Conservation (phyloP, 1,284 basidiomycete genomes). For the Rhodotorula mucilaginosa region DNA sequence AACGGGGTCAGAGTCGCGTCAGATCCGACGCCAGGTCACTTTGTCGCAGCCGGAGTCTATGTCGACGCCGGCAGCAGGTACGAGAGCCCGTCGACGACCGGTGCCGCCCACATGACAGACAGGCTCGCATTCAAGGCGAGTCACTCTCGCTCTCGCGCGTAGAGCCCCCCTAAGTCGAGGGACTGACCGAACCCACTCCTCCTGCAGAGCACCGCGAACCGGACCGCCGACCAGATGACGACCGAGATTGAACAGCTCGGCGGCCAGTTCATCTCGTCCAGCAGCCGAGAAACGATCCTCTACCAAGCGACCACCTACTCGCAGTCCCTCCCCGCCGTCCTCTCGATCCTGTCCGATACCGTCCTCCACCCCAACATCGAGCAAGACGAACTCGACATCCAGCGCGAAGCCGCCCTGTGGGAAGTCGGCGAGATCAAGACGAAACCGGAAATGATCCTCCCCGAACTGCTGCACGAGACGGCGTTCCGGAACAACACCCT, state of each 20-base stretch:
- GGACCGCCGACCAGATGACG: slow-evolving; percentile 69
- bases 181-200: neutral
- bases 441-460: slow-evolving; percentile 94
- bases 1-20: slow-evolving; percentile 92
- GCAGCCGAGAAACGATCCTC: slow-evolving; percentile 92
- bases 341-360: slow-evolving; percentile 89
- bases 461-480: slow-evolving; percentile 82
- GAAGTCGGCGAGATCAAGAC: slow-evolving; percentile 83
- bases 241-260: slow-evolving; percentile 79
- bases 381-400: slow-evolving; percentile 74
- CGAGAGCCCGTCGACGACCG: slow-evolving; percentile 72
- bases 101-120: slow-evolving; percentile 88
- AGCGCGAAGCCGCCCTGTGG: slow-evolving; percentile 85
- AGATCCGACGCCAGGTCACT: slow-evolving; percentile 86
- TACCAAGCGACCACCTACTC: slow-evolving; percentile 96
- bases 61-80: slow-evolving; percentile 92
- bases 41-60: slow-evolving; percentile 89
- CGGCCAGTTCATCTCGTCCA: slow-evolving; percentile 87
- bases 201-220: slow-evolving; percentile 53
- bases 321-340: slow-evolving; percentile 71
- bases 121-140: slow-evolving; percentile 93
- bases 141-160: slow-evolving; percentile 7
- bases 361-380: slow-evolving; percentile 75
- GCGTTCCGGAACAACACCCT: slow-evolving; percentile 77
- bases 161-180: too few species aligned